Percentiles rank a stretch among this genome's conserved stretches.
Conservation (phyloP, 805 yeast genomes). For the Cyberlindnera saturnus region DNA sequence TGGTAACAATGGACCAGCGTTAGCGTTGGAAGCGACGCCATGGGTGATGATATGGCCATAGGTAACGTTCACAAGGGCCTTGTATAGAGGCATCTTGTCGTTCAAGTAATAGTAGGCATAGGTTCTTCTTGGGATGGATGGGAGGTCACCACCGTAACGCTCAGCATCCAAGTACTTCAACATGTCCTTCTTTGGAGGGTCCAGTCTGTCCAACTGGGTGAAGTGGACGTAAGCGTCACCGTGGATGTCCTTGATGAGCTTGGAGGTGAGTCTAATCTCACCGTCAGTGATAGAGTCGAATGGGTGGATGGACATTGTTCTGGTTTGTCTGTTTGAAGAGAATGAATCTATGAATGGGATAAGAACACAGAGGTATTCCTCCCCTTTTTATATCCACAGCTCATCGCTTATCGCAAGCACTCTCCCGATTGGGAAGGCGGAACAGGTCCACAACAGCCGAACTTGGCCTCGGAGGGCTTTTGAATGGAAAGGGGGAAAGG, state of each 20-base stretch:
- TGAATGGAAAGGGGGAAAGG: not conserved
- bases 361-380: not conserved
- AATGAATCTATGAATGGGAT: not conserved
- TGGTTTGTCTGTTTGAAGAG: not conserved
- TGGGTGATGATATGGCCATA: slow-evolving; percentile 56
- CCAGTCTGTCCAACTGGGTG: slow-evolving; percentile 59
- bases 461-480: not conserved
- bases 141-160: slow-evolving; percentile 45
- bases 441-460: not conserved
- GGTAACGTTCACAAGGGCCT: slow-evolving; percentile 65
- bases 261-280: slow-evolving; percentile 52
- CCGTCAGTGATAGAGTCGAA: slow-evolving; percentile 54
- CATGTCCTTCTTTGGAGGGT: slow-evolving; percentile 77
- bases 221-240: slow-evolving; percentile 54
- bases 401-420: not conserved
- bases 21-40: slow-evolving; percentile 50
- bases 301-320: slow-evolving; percentile 36
- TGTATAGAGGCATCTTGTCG: slow-evolving; percentile 47
- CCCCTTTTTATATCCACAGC: not conserved
- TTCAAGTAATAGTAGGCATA: slow-evolving; percentile 62
- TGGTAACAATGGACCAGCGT: slow-evolving; percentile 66
- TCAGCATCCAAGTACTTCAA: slow-evolving; percentile 62
- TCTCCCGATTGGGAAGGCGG: not conserved
- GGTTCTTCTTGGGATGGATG: slow-evolving; percentile 61
- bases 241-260: slow-evolving; percentile 53